Base-by-base conservation (phyloP, 2,329 filamentous ascomycete genomes). In the Thielaviopsis musarum region DNA sequence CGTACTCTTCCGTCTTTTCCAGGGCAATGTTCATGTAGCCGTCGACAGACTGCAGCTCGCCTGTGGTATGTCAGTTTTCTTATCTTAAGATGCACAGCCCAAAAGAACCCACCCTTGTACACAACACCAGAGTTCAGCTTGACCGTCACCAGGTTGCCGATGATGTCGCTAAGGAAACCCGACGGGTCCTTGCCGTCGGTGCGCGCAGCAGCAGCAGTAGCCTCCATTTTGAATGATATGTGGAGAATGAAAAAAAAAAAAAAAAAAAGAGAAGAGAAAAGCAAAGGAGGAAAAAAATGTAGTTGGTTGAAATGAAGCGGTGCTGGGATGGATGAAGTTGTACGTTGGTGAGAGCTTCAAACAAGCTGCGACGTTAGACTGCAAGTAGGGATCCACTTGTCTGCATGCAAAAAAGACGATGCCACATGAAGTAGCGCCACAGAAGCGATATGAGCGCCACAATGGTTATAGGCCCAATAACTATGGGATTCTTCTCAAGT, bases 1-100 rank as follows among this genome's bases (percentile, higher is more conserved):
- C 86, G 66, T 85, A 90, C 73, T 98, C 93, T 64, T 88, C 85
- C 21, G 90, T 95, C 74, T 95, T 93, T 72, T 98, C 93, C 30
- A 98, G 81, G 13, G 93, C 91, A 70, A 98, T 96, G 74, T 98
- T 98, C 93, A 98, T 98, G 74, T 97, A 98, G 57, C 93, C 93
- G 71, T 98, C 93, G 56, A 98, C 91, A 0, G 91, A 95, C 70
- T 97, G 91, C 45, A 97, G 80, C 70, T 96, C 90, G 66, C 93
- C 91, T 96, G 63, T 19, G 38, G 12, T 6, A 17, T 38, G 21
- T 48, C 28, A 54, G 30, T 9, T 19, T 45, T 2, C 13, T 49
- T 15, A 3, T 2, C 15, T 24, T n/a, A 53, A 38, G 17, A 51
- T 15, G 12, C 28, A 53, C 51, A 41, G 4, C n/a, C 49, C 56